A percentile compares a stretch with the other conserved stretches of the same genome.
phyloP scores from a whole-genome alignment of 140 eudicot species.

The Stevia rebaudiana region DNA sequence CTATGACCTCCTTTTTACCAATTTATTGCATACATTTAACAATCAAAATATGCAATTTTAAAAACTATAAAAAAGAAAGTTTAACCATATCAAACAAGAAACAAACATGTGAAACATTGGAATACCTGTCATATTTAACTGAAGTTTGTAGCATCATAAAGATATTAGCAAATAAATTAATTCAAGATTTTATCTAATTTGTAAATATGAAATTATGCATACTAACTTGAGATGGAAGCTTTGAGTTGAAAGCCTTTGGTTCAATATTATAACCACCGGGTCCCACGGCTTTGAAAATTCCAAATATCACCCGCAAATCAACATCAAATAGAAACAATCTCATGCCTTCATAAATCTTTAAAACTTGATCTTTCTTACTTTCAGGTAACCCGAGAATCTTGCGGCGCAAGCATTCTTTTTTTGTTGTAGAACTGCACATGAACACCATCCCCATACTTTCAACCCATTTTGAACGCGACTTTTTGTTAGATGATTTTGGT shows the following conservation, averaged over 20 bases:
- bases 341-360: conserved; percentile 86
- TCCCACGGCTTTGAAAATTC: background rate
- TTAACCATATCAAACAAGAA: background rate
- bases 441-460: conserved; percentile 91
- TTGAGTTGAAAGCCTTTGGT: background rate
- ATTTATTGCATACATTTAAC: background rate
- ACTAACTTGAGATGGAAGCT: background rate
- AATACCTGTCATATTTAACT: background rate
- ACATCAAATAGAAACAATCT: conserved; percentile 59
- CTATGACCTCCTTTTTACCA: background rate
- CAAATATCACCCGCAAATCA: background rate
- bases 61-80: background rate
- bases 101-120: background rate
- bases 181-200: too few relatives aligned
- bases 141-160: background rate
- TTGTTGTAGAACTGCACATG: conserved; percentile 93
- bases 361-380: conserved; percentile 61
- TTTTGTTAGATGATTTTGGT: conserved; percentile 26
- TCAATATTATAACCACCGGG: background rate
- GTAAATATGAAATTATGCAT: background rate
- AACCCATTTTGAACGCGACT: conserved; percentile 38
- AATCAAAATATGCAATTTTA: background rate
- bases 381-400: conserved; percentile 84
- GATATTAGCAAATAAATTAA: background rate
- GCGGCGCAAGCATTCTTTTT: conserved; percentile 77